Base-by-base conservation (phyloP, 1,284 basidiomycete genomes). In the Meripilus lineatus region DNA sequence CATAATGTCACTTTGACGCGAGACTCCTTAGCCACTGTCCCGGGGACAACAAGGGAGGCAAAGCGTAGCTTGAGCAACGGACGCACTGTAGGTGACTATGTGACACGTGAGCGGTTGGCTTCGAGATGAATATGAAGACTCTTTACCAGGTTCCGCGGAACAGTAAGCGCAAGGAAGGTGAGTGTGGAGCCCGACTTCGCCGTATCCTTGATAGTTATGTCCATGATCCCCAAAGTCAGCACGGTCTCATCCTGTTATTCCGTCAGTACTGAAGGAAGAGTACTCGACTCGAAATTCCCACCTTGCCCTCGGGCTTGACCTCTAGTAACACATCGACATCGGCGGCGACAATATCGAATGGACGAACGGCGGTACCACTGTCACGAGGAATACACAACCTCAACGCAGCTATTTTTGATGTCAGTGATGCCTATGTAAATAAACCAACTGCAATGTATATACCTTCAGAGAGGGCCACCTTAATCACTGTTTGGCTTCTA, bases 1-100 rank as follows among this genome's bases (percentile, higher is more conserved):
- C 71, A 75, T 5, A 93, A 55, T 0, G 74, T 74, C 13, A 91
- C 44, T 46, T 79, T 79, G 45, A 97, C 62, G 46, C 75, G 72
- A 2, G 88, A 90, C 62, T 94, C 91, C 64, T 95, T 95, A 18
- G 81, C 75, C 6, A 70, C 72, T 1, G 84, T 81, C 36, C 75
- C 79, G 1, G 81, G 74, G 20, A 89, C 71, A 1, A 75, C 66
- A 1, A 83, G 61, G 0, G 89, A 89, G 3, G 76, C 75, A 55
- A 94, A 81, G 15, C 75, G 73, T 8, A 89, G 58, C 39, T 84
- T 81, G 37, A 93, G 32, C 21, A 87, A 60, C 5, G 82, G 71
- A 45, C 68, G 73, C 11, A 75, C 60, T 20, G 64, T 52, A 5
- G 68, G 65, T 3, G 62, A 61, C 79, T 82, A 48, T n/a, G 35